phyloP scores from a whole-genome alignment of 345 rosid genomes.

The Eucalyptus guilfoylei region DNA sequence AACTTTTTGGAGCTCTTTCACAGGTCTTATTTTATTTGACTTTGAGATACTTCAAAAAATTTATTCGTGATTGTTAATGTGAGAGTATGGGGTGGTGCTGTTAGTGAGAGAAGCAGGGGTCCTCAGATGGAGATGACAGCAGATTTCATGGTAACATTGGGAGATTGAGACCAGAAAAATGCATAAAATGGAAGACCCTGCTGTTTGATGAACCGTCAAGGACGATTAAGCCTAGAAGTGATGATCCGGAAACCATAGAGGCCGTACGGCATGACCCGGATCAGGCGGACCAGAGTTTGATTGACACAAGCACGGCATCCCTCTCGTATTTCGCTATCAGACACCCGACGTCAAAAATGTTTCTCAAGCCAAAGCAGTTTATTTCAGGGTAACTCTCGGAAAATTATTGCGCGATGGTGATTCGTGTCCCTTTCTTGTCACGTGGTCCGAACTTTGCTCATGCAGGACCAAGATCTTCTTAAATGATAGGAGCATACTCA shows the following conservation, averaged over 20 bases:
- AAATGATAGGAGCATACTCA: not conserved
- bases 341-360: not conserved
- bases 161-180: not conserved
- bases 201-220: not conserved
- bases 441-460: not conserved
- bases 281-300: not conserved
- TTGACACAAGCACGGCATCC: not conserved
- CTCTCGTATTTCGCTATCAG: not conserved
- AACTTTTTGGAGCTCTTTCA: not conserved
- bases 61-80: not conserved
- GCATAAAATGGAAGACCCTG: not conserved
- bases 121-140: not conserved
- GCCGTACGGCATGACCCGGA: not conserved
- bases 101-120: not conserved
- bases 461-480: not conserved
- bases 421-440: not conserved
- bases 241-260: not conserved
- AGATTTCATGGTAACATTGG: not conserved
- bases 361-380: not conserved
- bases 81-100: not conserved
- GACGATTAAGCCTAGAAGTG: not conserved
- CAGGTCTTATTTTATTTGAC: not conserved
- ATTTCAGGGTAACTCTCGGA: not conserved
- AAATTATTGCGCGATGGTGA: not conserved
- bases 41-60: not conserved